Evolutionary conservation across 345 rosid species (phyloP).

Genomic region (Salix purpurea): DNA sequence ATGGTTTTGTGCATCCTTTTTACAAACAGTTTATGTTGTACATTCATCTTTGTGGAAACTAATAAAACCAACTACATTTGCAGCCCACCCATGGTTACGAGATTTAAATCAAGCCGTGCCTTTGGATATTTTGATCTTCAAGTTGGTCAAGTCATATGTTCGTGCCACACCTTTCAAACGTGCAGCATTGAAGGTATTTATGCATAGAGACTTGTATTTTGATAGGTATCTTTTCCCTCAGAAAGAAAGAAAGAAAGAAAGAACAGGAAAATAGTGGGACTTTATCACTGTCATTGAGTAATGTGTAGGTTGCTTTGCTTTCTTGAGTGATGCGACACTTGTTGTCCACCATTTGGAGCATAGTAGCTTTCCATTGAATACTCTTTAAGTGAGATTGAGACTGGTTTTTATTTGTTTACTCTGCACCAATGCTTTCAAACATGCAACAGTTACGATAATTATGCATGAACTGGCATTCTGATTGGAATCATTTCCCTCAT

Average conservation of each 20-base stretch:
- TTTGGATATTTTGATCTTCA: conserved; percentile 74
- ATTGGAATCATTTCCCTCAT: background rate
- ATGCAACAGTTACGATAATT: too few species aligned
- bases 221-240: background rate
- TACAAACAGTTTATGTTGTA: background rate
- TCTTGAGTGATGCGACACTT: background rate
- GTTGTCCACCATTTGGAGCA: background rate
- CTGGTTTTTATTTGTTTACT: background rate
- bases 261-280: background rate
- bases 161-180: conserved; percentile 67
- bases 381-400: background rate
- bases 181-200: conserved; percentile 70
- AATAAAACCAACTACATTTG: conserved; percentile 5
- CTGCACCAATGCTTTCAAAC: background rate
- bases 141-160: conserved; percentile 67
- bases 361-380: background rate
- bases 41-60: background rate
- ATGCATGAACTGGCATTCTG: background rate
- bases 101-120: conserved; percentile 53
- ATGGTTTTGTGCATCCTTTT: background rate
- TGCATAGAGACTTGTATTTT: background rate
- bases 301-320: background rate
- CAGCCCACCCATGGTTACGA: conserved; percentile 93
- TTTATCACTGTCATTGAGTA: background rate
- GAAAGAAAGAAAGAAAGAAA: background rate